Evolutionary conservation across 2,329 filamentous ascomycete species (phyloP).

Genomic region (Colletotrichum sp.): DNA sequence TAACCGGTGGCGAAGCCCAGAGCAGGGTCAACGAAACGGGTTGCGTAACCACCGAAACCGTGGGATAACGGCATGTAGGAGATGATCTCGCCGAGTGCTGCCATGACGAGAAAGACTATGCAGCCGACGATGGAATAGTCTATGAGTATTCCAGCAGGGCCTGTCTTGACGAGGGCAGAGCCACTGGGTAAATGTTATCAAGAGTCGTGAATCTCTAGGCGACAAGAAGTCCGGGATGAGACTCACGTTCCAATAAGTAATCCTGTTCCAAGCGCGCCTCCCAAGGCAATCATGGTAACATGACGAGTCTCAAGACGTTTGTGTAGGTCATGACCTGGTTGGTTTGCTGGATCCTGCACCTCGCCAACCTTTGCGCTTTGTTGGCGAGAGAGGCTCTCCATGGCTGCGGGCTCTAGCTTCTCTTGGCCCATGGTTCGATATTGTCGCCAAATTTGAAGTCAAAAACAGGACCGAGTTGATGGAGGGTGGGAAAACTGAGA

Average conservation of each 20-base stretch:
- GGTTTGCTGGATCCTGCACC: background rate
- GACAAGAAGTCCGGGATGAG: background rate
- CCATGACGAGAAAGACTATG: conserved; percentile 62
- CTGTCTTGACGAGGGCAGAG: conserved; percentile 51
- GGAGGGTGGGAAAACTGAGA: background rate
- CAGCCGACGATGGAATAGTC: conserved; percentile 47
- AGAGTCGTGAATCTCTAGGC: background rate
- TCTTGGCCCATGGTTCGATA: background rate
- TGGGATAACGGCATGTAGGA: conserved; percentile 32
- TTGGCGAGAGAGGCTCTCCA: background rate
- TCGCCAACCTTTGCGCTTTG: conserved; percentile 5
- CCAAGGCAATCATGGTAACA: conserved; percentile 42
- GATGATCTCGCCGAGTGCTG: conserved; percentile 39
- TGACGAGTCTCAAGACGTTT: conserved; percentile 32
- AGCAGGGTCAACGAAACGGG: conserved; percentile 61
- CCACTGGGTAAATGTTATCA: conserved; percentile 30
- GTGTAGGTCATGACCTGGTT: conserved; percentile 2
- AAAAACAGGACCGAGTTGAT: background rate
- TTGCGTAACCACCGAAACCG: conserved; percentile 68
- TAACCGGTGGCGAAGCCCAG: conserved; percentile 14
- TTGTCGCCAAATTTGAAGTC: background rate
- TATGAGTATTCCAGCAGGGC: conserved; percentile 44
- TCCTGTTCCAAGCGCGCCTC: conserved; percentile 41
- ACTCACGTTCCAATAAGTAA: conserved; percentile 53
- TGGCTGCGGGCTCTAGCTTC: background rate